Conservation (phyloP, 352 stramenopile species). For the Globisporangium canariense region DNA sequence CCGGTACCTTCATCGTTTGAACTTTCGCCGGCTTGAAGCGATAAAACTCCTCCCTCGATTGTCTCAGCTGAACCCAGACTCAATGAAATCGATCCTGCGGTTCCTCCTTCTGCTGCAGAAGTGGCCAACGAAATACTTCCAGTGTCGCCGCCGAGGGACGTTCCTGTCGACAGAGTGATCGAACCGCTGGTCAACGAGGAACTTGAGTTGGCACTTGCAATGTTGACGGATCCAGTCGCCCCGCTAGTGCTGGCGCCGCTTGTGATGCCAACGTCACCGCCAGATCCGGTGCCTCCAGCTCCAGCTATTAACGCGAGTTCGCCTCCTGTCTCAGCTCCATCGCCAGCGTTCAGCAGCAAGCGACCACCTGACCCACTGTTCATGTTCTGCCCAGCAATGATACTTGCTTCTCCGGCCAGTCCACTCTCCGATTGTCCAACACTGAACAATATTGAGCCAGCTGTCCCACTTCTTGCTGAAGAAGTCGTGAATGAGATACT, state of each 20-base stretch:
- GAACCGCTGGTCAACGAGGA: slow-evolving; percentile 28
- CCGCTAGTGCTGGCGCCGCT: slow-evolving; percentile 24
- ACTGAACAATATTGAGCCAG: slow-evolving; percentile 19
- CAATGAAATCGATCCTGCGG: slow-evolving; percentile 28
- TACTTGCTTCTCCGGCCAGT: slow-evolving; percentile 16
- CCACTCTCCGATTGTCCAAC: slow-evolving; percentile 22
- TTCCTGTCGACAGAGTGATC: slow-evolving; percentile 28
- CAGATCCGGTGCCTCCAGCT: slow-evolving; percentile 13
- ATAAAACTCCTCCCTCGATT: slow-evolving; percentile 22
- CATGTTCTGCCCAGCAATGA: slow-evolving; percentile 21
- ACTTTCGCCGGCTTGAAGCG: slow-evolving; percentile 25
- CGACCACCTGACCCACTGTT: slow-evolving; percentile 18
- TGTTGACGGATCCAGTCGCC: slow-evolving; percentile 23
- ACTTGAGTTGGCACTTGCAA: slow-evolving; percentile 21
- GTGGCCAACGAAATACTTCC: slow-evolving; percentile 31
- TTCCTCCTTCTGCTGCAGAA: slow-evolving; percentile 23
- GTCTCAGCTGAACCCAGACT: slow-evolving; percentile 26
- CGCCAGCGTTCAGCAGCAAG: slow-evolving; percentile 19
- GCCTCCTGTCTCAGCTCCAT: slow-evolving; percentile 16
- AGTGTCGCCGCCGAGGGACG: slow-evolving; percentile 24
- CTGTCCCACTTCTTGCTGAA: slow-evolving; percentile 14
- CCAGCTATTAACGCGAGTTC: slow-evolving; percentile 20
- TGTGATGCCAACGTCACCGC: slow-evolving; percentile 21
- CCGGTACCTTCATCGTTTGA: slow-evolving; percentile 22
- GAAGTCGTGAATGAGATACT: slow-evolving; percentile 29